Conservation (phyloP, 1,284 basidiomycete genomes). For the Rhodotorula sp. region DNA sequence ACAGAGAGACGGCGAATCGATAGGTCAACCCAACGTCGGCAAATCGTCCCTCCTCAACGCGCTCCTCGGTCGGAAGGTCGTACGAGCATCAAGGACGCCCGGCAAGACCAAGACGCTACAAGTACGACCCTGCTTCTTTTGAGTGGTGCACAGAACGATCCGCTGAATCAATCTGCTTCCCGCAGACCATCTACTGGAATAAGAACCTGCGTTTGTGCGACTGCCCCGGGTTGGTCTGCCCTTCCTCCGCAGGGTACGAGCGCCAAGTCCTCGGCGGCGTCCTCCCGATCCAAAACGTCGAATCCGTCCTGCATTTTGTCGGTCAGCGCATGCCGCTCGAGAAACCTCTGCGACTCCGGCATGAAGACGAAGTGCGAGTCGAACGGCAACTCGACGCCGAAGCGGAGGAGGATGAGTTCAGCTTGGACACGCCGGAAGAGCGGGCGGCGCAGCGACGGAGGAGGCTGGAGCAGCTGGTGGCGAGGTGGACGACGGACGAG, state of each 20-base stretch:
- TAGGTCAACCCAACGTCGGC: constrained; percentile 89
- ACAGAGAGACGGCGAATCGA: not conserved
- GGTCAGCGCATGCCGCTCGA: constrained; percentile 74
- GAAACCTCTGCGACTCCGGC: constrained; percentile 60
- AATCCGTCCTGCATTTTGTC: constrained; percentile 53
- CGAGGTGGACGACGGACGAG: constrained; percentile 72
- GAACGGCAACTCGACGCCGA: constrained; percentile 43
- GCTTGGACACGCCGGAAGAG: constrained; percentile 43
- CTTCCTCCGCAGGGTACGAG: constrained; percentile 42
- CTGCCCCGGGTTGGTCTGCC: constrained; percentile 61
- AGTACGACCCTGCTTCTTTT: constrained; percentile 8
- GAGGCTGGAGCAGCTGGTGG: constrained; percentile 35
- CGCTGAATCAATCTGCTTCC: not conserved
- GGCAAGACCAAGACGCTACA: constrained; percentile 62
- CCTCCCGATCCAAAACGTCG: constrained; percentile 80
- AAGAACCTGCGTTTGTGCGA: constrained; percentile 75
- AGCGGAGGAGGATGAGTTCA: constrained; percentile 50
- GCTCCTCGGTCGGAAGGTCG: constrained; percentile 74
- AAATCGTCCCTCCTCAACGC: constrained; percentile 90
- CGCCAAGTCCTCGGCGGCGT: constrained; percentile 69
- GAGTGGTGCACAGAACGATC: constrained; percentile 1
- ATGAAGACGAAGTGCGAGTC: constrained; percentile 48
- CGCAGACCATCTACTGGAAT: constrained; percentile 79
- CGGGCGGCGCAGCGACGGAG: constrained; percentile 27
- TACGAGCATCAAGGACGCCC: constrained; percentile 81